Evolutionary conservation across 2,329 filamentous ascomycete species (phyloP), one percentile per base, ranked within the genome.

Genomic region (Trichoderma asperellum): DNA sequence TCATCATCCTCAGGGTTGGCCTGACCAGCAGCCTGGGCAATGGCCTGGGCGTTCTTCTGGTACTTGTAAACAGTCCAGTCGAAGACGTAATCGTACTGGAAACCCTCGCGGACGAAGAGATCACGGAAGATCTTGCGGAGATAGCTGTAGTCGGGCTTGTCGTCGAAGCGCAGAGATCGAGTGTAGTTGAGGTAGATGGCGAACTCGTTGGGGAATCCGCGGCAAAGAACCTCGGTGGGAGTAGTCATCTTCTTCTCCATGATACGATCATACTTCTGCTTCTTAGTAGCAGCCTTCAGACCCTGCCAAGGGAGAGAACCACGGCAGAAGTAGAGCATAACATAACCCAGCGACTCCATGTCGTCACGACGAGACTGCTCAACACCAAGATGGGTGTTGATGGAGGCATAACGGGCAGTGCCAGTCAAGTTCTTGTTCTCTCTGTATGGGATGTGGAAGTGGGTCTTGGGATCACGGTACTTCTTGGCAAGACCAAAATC

Each of bases 191-290:
- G 88, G 83, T 99, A 99, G 82, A 98, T 98, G 85, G 95, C 94
- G 77, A 99, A 99, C 85, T 99, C 96, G 82, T 98, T 97, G 76
- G 96, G 96, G 87, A 99, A 98, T 75, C 96, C 96, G 81, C 95
- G 94, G 90, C 96, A 99, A 61, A 99, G 92, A 60, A 97, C 94
- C 84, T 99, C 95, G 76, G 95, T 98, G 10, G 96, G 94, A 3
- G 96, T 99, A 16, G 96, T 99, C 96, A 98, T 98, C 93, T 99
- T 99, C 91, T 99, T 99, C 88, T 99, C 96, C 95, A 98, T 98
- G 85, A 99, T 99, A 74, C 95, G 90, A 84, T 99, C 96, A 80
- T 99, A 98, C 87, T 99, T 99, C 86, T 98, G 95, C 91, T 97
- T 97, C 90, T 97, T 97, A 74, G 94, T 97, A 76, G 95, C 95